A percentile compares a stretch with the other conserved stretches of the same genome.
Conservation (phyloP, 2,329 filamentous ascomycete genomes). For the Colletotrichum orchidophilum region DNA sequence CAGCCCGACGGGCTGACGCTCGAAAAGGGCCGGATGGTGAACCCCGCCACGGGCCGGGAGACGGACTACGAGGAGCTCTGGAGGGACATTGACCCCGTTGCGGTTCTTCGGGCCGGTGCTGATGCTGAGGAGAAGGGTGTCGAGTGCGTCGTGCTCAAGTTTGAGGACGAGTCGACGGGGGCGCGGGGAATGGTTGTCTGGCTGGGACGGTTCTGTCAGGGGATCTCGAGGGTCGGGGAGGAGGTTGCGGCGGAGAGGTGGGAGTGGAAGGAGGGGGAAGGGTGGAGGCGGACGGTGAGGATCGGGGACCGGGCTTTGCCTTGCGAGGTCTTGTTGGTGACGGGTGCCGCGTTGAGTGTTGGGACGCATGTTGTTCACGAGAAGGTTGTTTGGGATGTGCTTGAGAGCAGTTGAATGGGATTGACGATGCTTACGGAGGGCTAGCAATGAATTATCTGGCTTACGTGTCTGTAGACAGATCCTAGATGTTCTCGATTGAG, state of each 20-base stretch:
- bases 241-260: slow-evolving; percentile 63
- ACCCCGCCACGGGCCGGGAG: slow-evolving; percentile 60
- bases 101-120: slow-evolving; percentile 12
- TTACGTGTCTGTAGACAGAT: not conserved
- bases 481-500: too few relatives aligned
- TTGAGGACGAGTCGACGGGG: slow-evolving; percentile 43
- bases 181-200: slow-evolving; percentile 61
- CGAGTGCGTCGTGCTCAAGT: slow-evolving; percentile 51
- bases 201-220: slow-evolving; percentile 66
- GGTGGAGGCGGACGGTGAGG: slow-evolving; percentile 48
- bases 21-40: slow-evolving; percentile 69
- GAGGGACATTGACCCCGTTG: slow-evolving; percentile 54
- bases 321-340: slow-evolving; percentile 40
- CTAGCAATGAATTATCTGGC: not conserved
- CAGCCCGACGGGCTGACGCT: slow-evolving; percentile 53
- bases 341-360: slow-evolving; percentile 28
- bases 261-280: slow-evolving; percentile 49
- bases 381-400: slow-evolving; percentile 45
- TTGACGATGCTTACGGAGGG: too few relatives aligned
- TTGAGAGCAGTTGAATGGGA: slow-evolving; percentile 40
- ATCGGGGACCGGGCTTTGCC: slow-evolving; percentile 48
- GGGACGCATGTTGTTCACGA: slow-evolving; percentile 36
- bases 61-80: slow-evolving; percentile 75
- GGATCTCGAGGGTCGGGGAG: slow-evolving; percentile 57
- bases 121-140: slow-evolving; percentile 32